Conservation (phyloP, 2,329 filamentous ascomycete species). For the Calonectria henricotiae region DNA sequence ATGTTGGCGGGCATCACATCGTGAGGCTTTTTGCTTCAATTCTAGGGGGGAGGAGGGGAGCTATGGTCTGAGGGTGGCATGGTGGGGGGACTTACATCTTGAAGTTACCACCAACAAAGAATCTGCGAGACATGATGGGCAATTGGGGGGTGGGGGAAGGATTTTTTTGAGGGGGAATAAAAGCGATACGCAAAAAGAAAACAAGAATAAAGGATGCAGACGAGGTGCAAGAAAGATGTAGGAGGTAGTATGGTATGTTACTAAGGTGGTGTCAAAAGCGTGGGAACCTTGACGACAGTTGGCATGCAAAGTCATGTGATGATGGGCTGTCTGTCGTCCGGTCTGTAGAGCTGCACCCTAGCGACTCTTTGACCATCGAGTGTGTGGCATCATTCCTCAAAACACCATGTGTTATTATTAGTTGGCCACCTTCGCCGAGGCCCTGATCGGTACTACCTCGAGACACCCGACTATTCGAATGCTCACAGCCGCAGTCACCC, state of each 20-base stretch:
- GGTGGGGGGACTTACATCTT: conserved; percentile 83
- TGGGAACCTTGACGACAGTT: conserved; percentile 11
- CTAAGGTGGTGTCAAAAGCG: conserved; percentile 36
- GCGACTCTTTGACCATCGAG: neutral
- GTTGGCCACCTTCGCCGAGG: neutral
- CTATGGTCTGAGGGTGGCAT: conserved; percentile 42
- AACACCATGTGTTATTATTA: conserved; percentile 3
- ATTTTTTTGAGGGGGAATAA: neutral
- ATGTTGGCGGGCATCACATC: conserved; percentile 25
- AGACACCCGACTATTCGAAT: neutral
- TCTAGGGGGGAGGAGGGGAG: conserved; percentile 42
- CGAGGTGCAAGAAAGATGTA: conserved; percentile 7
- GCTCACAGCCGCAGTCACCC: conserved; percentile 8
- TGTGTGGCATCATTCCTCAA: neutral
- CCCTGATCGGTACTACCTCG: neutral
- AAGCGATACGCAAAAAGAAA: conserved; percentile 6
- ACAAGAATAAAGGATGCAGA: conserved; percentile 4
- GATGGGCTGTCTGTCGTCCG: conserved; percentile 3
- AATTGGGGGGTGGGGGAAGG: conserved; percentile 44
- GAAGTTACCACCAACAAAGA: conserved; percentile 99
- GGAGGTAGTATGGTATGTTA: conserved; percentile 26
- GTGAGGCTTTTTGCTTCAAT: conserved; percentile 54
- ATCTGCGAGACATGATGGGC: conserved; percentile 90
- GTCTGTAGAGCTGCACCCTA: neutral
- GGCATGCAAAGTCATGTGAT: conserved; percentile 6